Evolutionary conservation across 139 green algal species (phyloP), one percentile per base, ranked within the genome.

Genomic region (Picochlorum sp.): DNA sequence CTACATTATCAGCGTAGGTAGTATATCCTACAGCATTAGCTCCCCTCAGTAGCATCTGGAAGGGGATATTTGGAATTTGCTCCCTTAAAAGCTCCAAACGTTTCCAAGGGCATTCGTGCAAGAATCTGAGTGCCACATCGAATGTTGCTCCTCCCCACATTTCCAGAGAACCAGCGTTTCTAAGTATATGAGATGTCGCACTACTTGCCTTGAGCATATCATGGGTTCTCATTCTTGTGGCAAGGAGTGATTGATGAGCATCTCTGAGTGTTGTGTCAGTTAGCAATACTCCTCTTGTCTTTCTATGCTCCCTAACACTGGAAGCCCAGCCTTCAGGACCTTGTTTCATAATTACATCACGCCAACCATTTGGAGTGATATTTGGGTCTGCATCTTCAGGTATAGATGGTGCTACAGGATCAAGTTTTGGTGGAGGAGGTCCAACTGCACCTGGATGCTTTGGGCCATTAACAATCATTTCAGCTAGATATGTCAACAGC

Each of bases 131-230:
- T 7, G 86, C 80, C 8, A 95, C 89, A 65, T 96, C 89, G 65
- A 95, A 96, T 4, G 89, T 96, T 28, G 88, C 89, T 4, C 89
- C 89, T 36, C 89, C 89, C 89, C 89, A 96, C 75, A 91, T 86
- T 76, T 96, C 89, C 44, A 96, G 62, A 7, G 71, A 86, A 14
- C 78, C 82, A 18, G 76, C 79, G n/a, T 73, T 59, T 25, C 63
- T 65, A 61, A 95, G 66, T 45, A 89, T 68, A 52, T 70, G 63
- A 0, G 80, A 57, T 12, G 88, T 95, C 65, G 74, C 75, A 18
- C 73, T 69, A 4, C 83, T 85, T 16, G 74, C 81, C 52, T 80
- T 82, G 7, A 91, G 63, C 67, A 96, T 81, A 83, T 96, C 89
- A 53, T 84, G 71, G 1, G 85, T 95, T 63, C 86, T 80, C 55